Evolutionary conservation across 768 basidiomycete genomes (phyloP).

Genomic region (Porpolomopsis calyptriformis): DNA sequence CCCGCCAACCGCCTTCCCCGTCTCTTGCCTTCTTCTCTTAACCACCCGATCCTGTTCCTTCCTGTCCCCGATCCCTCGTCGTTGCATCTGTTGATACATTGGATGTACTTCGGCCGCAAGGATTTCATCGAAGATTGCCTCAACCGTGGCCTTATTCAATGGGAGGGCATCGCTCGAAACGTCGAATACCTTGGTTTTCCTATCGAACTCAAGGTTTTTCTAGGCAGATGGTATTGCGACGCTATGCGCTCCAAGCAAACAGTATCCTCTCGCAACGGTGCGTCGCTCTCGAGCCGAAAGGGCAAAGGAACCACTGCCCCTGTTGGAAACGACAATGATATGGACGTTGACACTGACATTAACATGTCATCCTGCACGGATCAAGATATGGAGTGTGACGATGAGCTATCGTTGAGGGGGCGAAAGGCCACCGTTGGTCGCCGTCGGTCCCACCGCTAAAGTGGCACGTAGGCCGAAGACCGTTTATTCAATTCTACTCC

Average conservation of each 20-base stretch:
- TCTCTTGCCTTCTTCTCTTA: constrained; percentile 52
- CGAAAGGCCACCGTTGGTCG: too few relatives aligned
- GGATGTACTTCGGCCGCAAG: constrained; percentile 73
- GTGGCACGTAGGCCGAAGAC: too few relatives aligned
- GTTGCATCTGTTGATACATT: constrained; percentile 63
- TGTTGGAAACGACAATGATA: too few relatives aligned
- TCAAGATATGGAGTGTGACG: too few relatives aligned
- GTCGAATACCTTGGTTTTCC: constrained; percentile 80
- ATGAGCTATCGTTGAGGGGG: too few relatives aligned
- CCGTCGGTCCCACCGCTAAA: too few relatives aligned
- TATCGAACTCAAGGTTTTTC: constrained; percentile 64
- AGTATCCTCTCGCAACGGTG: constrained; percentile 13
- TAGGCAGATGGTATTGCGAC: constrained; percentile 63
- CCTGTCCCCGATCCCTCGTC: constrained; percentile 67
- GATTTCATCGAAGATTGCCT: constrained; percentile 58
- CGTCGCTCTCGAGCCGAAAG: not conserved
- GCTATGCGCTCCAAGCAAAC: constrained; percentile 40
- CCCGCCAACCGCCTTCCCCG: constrained; percentile 51
- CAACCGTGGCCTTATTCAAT: constrained; percentile 51
- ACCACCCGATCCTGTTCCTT: constrained; percentile 61
- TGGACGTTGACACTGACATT: too few relatives aligned
- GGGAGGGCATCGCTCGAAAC: constrained; percentile 84
- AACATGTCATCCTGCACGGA: too few relatives aligned
- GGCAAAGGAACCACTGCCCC: not conserved
- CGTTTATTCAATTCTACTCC: too few relatives aligned